Evolutionary conservation across 495 filamentous ascomycete genomes (phyloP).

Genomic region (Penicillium crystallinum): DNA sequence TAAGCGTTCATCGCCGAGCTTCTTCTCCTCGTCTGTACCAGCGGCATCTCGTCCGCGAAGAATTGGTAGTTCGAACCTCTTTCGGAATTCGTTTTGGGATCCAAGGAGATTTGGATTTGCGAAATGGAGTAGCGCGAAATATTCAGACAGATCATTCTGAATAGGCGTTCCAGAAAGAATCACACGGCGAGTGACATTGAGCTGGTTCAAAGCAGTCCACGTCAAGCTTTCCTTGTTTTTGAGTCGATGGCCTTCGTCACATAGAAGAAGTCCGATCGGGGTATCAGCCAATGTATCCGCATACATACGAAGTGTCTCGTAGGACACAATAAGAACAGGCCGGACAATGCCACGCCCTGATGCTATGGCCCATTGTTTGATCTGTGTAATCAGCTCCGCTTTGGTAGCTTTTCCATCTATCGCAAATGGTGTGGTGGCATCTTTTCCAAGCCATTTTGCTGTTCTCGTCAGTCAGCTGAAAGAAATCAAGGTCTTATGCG

Average conservation of each 20-base stretch:
- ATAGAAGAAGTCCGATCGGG: slow-evolving; percentile 90
- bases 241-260: slow-evolving; percentile 95
- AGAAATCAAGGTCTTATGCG: background rate
- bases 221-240: slow-evolving; percentile 97
- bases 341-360: slow-evolving; percentile 84
- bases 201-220: slow-evolving; percentile 79
- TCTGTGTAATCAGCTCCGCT: slow-evolving; percentile 79
- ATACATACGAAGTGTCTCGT: slow-evolving; percentile 91
- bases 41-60: slow-evolving; percentile 87
- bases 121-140: slow-evolving; percentile 94
- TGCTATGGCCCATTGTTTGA: slow-evolving; percentile 92
- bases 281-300: slow-evolving; percentile 81
- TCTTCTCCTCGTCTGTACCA: slow-evolving; percentile 74
- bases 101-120: slow-evolving; percentile 92
- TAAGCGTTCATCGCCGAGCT: slow-evolving; percentile 80
- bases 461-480: background rate
- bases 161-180: slow-evolving; percentile 97
- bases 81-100: slow-evolving; percentile 86
- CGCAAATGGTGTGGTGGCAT: slow-evolving; percentile 88
- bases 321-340: slow-evolving; percentile 98
- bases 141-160: slow-evolving; percentile 96
- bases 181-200: slow-evolving; percentile 87
- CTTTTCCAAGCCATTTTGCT: slow-evolving; percentile 83
- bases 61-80: slow-evolving; percentile 90
- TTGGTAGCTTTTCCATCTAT: slow-evolving; percentile 96